Conservation (phyloP, 495 filamentous ascomycete genomes). For the Tuber indicum region DNA sequence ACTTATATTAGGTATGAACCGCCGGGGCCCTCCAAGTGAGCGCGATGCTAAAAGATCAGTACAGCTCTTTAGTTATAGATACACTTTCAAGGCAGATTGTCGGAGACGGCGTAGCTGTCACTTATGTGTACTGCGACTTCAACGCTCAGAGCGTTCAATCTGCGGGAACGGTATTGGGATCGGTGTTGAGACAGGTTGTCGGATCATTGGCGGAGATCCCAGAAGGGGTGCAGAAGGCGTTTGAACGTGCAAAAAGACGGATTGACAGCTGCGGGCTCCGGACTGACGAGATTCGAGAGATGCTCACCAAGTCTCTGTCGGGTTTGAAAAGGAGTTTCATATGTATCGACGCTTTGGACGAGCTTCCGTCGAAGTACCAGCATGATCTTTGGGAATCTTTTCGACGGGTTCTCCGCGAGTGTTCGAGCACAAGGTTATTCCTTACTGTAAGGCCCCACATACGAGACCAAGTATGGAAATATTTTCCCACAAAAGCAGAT, state of each 20-base stretch:
- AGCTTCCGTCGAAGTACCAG: not conserved
- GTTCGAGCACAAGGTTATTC: not conserved
- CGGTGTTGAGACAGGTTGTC: not conserved
- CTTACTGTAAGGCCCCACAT: not conserved
- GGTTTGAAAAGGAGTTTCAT: not conserved
- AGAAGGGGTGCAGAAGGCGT: not conserved
- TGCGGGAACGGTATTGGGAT: not conserved
- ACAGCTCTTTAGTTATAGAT: too few relatives aligned
- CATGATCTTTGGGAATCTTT: not conserved
- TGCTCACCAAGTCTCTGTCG: not conserved
- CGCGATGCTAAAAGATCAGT: too few relatives aligned
- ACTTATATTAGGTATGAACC: too few relatives aligned
- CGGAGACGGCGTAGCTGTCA: too few relatives aligned
- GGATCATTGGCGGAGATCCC: not conserved
- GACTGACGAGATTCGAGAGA: not conserved
- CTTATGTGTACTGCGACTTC: not conserved
- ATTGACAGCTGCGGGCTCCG: not conserved
- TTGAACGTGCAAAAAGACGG: not conserved
- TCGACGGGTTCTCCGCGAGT: not conserved
- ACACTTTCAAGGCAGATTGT: too few relatives aligned
- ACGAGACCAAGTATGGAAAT: not conserved
- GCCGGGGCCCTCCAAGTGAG: too few relatives aligned
- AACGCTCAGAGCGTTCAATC: not conserved
- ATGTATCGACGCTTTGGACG: not conserved
- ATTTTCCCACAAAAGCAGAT: not conserved